Base-by-base conservation (phyloP, 768 basidiomycete genomes). In the Rickenella mellea region DNA sequence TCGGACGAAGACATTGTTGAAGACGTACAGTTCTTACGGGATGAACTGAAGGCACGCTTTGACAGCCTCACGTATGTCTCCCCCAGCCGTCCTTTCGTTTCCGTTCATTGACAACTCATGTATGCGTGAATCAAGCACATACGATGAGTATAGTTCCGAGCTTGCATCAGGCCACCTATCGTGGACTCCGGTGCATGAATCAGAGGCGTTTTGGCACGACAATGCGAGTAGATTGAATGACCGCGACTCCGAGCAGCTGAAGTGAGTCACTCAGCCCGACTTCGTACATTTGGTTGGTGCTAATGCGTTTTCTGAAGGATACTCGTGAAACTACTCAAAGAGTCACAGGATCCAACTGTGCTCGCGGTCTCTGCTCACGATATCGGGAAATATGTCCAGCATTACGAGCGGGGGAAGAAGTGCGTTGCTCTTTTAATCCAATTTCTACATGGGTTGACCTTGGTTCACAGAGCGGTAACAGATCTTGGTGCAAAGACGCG, bases 131-230 rank as follows among this genome's bases (percentile, higher is more conserved):
- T n/a, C n/a, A n/a, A 97, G 92, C 45, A 99, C 91, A 1, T 99
- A 87, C 58, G 96, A 98, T 57, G 93, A 97, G 61, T 99, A 97
- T 55, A 77, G 74, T 9, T 92, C 90, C 0, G 94, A 98, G 59
- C 66, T 99, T 24, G 68, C 78, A 14, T 88, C 86, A 4, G 92
- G 93, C 2, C 90, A 91, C 58, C 65, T 98, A 20, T 85, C 89
- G 5, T 98, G 96, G 96, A 81, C 88, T 4, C 93, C 94, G 10
- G 86, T 90, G 8, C 96, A 99, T 55, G 88, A 92, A 56, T 93
- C 88, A 2, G 94, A 97, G 46, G 80, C 90, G 27, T 99, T 99
- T 66, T 99, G 96, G 96, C 88, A 85, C 55, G 91, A 93, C 66
- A 97, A 98, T 55, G 92, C 86, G 4, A 64, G 68, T 6, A 89